A percentile compares a stretch with the other conserved stretches of the same genome.
Evolutionary conservation across 2,329 filamentous ascomycete species (phyloP).

Genomic region (Apiospora pterosperma): DNA sequence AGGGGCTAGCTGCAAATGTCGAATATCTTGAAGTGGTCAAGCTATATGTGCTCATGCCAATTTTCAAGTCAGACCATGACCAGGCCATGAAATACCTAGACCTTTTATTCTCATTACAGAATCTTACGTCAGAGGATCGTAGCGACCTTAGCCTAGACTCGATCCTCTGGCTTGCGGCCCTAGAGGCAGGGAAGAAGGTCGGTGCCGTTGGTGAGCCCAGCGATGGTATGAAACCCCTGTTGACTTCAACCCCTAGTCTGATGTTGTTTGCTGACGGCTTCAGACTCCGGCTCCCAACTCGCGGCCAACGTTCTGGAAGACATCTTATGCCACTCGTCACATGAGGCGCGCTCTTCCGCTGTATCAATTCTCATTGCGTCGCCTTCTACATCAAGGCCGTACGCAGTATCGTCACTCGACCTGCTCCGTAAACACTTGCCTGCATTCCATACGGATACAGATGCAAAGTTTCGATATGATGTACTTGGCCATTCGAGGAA

Average conservation of each 20-base stretch:
- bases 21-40: conserved; percentile 60
- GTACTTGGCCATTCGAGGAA: conserved; percentile 71
- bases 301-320: conserved; percentile 44
- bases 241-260: background rate
- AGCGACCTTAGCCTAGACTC: conserved; percentile 49
- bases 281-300: conserved; percentile 24
- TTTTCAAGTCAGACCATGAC: conserved; percentile 56
- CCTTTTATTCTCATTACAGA: conserved; percentile 48
- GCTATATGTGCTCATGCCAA: conserved; percentile 59
- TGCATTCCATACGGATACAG: conserved; percentile 76
- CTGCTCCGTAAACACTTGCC: conserved; percentile 64
- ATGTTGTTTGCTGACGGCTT: conserved; percentile 3
- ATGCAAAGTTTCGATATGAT: conserved; percentile 82
- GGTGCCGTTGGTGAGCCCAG: conserved; percentile 68
- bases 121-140: conserved; percentile 41
- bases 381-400: conserved; percentile 68
- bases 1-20: conserved; percentile 44
- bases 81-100: conserved; percentile 57
- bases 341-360: conserved; percentile 72
- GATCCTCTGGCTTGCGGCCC: conserved; percentile 60
- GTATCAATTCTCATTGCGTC: conserved; percentile 78
- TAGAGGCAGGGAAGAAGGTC: conserved; percentile 68
- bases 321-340: conserved; percentile 53
- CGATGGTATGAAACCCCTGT: conserved; percentile 23
- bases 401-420: conserved; percentile 58